A percentile compares a stretch with the other conserved stretches of the same genome.
Evolutionary conservation across 2,329 filamentous ascomycete species (phyloP).

Genomic region (Gliomastix tumulicola): DNA sequence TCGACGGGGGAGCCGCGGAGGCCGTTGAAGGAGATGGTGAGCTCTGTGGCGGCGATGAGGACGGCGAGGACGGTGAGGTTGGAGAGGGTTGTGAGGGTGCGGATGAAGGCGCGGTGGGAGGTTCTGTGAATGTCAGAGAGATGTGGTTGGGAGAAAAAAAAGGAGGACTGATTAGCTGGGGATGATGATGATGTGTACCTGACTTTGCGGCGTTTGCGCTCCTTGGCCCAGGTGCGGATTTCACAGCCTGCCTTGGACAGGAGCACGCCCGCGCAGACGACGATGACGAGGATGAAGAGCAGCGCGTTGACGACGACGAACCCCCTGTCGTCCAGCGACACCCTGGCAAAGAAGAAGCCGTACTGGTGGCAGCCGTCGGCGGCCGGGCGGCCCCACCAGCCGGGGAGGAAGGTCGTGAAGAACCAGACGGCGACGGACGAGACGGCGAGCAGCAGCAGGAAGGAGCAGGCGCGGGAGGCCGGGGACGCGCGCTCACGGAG

Average conservation of each 20-base stretch:
- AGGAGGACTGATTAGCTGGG: slow-evolving; percentile 4
- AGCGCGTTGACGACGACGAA: slow-evolving; percentile 19
- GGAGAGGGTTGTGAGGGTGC: slow-evolving; percentile 10
- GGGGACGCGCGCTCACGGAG: slow-evolving; percentile 15
- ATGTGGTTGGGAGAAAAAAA: neutral
- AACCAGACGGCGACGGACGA: slow-evolving; percentile 23
- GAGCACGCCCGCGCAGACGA: slow-evolving; percentile 12
- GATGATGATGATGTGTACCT: slow-evolving; percentile 11
- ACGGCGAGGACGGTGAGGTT: slow-evolving; percentile 18
- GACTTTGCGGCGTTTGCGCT: slow-evolving; percentile 11
- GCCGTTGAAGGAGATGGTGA: slow-evolving; percentile 23
- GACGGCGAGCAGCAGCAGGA: slow-evolving; percentile 15
- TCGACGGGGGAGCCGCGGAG: slow-evolving; percentile 14
- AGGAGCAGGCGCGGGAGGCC: slow-evolving; percentile 15
- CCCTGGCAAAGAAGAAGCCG: slow-evolving; percentile 22
- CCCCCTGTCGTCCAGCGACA: slow-evolving; percentile 14
- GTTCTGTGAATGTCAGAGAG: no score
- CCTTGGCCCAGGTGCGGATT: slow-evolving; percentile 7
- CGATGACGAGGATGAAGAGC: slow-evolving; percentile 19
- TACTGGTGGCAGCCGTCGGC: slow-evolving; percentile 16
- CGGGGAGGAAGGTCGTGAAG: slow-evolving; percentile 16
- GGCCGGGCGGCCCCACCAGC: no score
- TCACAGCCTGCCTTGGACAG: slow-evolving; percentile 15
- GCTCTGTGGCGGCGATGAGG: slow-evolving; percentile 21
- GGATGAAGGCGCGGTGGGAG: slow-evolving; percentile 13